Evolutionary conservation across 371 early-diverging fungal genomes (phyloP).

Genomic region (Syncephalastrum monosporum): DNA sequence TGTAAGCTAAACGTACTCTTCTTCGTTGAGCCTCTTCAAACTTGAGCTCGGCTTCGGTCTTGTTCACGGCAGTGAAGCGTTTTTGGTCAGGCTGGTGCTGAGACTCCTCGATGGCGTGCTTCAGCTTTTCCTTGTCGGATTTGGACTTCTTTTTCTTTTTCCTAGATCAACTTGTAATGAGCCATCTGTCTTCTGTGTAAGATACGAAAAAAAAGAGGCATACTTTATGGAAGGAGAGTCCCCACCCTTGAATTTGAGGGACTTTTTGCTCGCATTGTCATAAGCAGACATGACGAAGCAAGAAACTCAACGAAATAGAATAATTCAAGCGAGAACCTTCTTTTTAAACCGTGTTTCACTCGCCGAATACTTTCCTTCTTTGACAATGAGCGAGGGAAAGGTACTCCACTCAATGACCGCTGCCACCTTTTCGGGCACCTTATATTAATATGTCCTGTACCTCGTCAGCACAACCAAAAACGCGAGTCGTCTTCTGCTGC

Average conservation of each 20-base stretch:
- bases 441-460: too few species aligned
- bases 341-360: too few species aligned
- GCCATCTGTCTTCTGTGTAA: neutral
- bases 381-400: too few species aligned
- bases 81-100: constrained; percentile 12
- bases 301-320: neutral
- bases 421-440: too few species aligned
- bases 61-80: constrained; percentile 38
- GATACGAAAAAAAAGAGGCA: neutral
- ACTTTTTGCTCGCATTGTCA: constrained; percentile 54
- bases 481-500: constrained; percentile 48
- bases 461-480: constrained; percentile 45
- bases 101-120: constrained; percentile 30
- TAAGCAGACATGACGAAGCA: constrained; percentile 44
- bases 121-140: constrained; percentile 46
- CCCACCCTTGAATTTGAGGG: constrained; percentile 61
- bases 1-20: constrained; percentile 37
- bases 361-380: too few species aligned
- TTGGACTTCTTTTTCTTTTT: constrained; percentile 53
- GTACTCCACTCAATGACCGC: too few species aligned
- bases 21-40: constrained; percentile 60
- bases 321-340: too few species aligned
- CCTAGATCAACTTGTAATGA: constrained; percentile 8
- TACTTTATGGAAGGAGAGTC: constrained; percentile 56
- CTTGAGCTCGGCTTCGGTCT: constrained; percentile 62